Percentiles rank a stretch among this genome's conserved stretches.
These are phyloP conservation scores for Amanita jacksonii DNA, from an alignment of 768 basidiomycete genomes.

Conservation along the genomic window DNA sequence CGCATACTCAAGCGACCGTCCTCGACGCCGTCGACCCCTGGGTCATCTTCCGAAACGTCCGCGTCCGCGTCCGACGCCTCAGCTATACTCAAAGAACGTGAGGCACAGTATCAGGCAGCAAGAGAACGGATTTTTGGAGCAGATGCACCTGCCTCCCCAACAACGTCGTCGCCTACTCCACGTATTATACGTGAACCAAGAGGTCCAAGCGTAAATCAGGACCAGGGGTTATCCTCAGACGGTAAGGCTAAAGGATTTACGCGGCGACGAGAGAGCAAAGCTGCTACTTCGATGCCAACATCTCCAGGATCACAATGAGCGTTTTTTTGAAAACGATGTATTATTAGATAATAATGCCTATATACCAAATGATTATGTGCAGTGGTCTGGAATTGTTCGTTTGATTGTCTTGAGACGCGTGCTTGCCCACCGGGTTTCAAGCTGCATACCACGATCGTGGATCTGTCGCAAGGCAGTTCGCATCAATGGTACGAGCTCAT, in stretches of 20 bases:
- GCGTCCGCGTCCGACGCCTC: conserved; percentile 18
- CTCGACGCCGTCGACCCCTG: conserved; percentile 20
- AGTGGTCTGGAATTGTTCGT: not conserved
- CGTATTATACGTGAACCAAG: conserved; percentile 21
- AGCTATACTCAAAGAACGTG: conserved; percentile 46
- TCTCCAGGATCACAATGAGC: conserved; percentile 3
- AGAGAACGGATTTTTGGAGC: conserved; percentile 62
- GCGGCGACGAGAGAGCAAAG: conserved; percentile 12
- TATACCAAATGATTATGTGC: too few relatives aligned
- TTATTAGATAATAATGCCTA: conserved; percentile 1
- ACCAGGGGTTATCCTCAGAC: not conserved
- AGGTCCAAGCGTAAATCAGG: conserved; percentile 14
- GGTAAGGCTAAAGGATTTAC: conserved; percentile 16
- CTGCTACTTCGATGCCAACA: conserved; percentile 1
- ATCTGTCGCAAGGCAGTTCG: conserved; percentile 20
- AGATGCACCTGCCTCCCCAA: conserved; percentile 4
- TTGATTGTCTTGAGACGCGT: not conserved
- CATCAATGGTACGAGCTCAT: conserved; percentile 27
- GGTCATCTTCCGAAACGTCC: conserved; percentile 15
- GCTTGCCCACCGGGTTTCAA: conserved; percentile 15
- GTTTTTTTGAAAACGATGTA: not conserved
- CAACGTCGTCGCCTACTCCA: conserved; percentile 4
- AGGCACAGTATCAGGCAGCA: conserved; percentile 65
- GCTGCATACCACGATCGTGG: conserved; percentile 11
- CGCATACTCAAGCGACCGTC: conserved; percentile 69